Percentiles rank a stretch among this genome's conserved stretches.
Evolutionary conservation across 768 basidiomycete genomes (phyloP).

Genomic region (Naganishia kalamii): DNA sequence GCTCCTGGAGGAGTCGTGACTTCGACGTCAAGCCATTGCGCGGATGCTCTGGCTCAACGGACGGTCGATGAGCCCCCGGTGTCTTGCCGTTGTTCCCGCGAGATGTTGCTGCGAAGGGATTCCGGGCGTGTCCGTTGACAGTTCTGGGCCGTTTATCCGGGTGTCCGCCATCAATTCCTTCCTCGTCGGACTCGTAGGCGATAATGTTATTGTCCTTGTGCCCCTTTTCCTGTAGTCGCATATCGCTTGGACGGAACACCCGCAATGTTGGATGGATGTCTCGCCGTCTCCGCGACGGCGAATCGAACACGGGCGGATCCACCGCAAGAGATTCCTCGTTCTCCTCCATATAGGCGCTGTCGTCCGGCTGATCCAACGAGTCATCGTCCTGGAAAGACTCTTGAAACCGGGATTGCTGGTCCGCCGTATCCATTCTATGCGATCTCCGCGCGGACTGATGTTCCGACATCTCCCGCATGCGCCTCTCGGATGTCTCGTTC

Average conservation of each 20-base stretch:
- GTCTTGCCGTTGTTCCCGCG: neutral
- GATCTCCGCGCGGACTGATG: neutral
- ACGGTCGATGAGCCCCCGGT: neutral
- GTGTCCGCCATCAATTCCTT: neutral
- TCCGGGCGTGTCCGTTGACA: neutral
- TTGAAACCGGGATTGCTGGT: neutral
- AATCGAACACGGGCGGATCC: neutral
- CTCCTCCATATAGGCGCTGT: neutral
- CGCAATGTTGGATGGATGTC: neutral
- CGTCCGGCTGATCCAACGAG: neutral
- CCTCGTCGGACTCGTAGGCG: constrained; percentile 4
- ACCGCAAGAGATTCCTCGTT: constrained; percentile 8
- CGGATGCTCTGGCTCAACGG: neutral
- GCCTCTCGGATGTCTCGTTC: neutral
- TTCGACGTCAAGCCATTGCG: neutral
- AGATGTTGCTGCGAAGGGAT: constrained; percentile 1
- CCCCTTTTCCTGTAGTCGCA: neutral
- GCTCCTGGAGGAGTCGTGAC: neutral
- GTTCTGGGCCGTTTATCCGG: neutral
- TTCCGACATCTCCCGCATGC: constrained; percentile 1
- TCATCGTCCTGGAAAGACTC: too few relatives aligned
- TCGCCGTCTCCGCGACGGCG: neutral
- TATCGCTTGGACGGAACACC: neutral
- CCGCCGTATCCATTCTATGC: neutral
- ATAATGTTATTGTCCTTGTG: neutral